phyloP scores from a whole-genome alignment of 1,284 basidiomycete species.

The Apiotrichum sp. region DNA sequence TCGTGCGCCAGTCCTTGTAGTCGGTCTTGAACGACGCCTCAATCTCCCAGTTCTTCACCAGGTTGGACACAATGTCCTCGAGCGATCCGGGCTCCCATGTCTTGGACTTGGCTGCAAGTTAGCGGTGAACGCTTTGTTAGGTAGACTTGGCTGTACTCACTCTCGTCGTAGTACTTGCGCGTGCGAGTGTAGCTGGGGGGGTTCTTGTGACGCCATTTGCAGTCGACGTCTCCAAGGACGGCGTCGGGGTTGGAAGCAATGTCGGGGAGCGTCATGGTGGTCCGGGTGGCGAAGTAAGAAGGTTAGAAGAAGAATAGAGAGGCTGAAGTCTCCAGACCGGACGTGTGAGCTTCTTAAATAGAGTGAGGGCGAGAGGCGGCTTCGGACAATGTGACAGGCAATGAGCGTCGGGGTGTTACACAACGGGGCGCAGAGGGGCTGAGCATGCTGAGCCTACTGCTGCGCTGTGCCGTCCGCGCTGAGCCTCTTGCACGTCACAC shows the following conservation, averaged over 20 bases:
- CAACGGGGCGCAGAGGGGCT: no score
- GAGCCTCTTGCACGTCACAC: no score
- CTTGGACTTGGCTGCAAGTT: slow-evolving; percentile 9
- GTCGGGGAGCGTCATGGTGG: slow-evolving; percentile 11
- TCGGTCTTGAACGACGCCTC: slow-evolving; percentile 19
- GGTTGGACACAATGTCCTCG: slow-evolving; percentile 13
- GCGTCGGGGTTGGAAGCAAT: slow-evolving; percentile 15
- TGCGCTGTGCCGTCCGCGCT: no score
- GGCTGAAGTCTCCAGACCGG: no score
- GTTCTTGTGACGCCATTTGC: slow-evolving; percentile 10
- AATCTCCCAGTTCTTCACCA: slow-evolving; percentile 21
- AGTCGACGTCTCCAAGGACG: slow-evolving; percentile 12
- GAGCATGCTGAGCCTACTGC: no score
- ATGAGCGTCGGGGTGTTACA: no score
- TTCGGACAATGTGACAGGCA: no score
- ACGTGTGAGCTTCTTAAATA: no score
- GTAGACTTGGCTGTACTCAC: slow-evolving; percentile 3
- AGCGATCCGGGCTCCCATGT: slow-evolving; percentile 12
- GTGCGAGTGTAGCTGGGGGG: slow-evolving; percentile 14
- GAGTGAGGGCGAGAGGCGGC: no score
- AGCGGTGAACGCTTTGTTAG: no score
- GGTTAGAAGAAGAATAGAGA: no score
- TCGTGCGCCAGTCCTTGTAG: slow-evolving; percentile 9
- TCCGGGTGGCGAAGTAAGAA: no score
- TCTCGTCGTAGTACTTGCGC: slow-evolving; percentile 11